phyloP scores from a whole-genome alignment of 805 yeast species.

The Candida mattraensis region DNA sequence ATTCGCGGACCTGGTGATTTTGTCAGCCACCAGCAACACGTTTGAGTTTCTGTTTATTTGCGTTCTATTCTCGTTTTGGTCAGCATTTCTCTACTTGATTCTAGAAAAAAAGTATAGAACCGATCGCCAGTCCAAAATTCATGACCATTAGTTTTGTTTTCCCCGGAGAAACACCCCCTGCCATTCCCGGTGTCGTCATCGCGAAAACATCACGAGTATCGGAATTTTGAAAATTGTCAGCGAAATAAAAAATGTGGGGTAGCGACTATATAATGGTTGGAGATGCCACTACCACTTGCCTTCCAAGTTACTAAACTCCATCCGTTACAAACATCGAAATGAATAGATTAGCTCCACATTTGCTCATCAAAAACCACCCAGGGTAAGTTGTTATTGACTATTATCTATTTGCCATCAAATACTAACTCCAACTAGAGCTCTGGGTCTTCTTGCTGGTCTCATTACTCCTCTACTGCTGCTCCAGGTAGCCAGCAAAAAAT shows the following conservation, averaged over 20 bases:
- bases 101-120: too few relatives aligned
- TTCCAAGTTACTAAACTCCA: neutral
- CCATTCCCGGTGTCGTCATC: too few relatives aligned
- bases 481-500: conserved; percentile 6
- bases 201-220: too few relatives aligned
- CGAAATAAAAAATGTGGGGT: too few relatives aligned
- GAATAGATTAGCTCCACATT: conserved; percentile 1
- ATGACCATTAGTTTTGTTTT: too few relatives aligned
- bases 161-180: too few relatives aligned
- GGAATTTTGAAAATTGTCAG: too few relatives aligned
- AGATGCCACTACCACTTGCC: neutral
- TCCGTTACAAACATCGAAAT: neutral
- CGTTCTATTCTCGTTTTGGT: neutral
- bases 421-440: conserved; percentile 5
- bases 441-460: conserved; percentile 23
- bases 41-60: conserved; percentile 3
- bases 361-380: conserved; percentile 1
- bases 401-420: neutral
- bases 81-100: neutral
- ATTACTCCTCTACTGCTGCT: conserved; percentile 18
- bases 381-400: conserved; percentile 1
- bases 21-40: conserved; percentile 10
- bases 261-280: too few relatives aligned
- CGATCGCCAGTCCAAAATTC: too few relatives aligned
- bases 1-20: conserved; percentile 16